Base-by-base conservation (phyloP, 192 early-diverging fungal genomes). In the Phlyctochytrium bullatum region DNA sequence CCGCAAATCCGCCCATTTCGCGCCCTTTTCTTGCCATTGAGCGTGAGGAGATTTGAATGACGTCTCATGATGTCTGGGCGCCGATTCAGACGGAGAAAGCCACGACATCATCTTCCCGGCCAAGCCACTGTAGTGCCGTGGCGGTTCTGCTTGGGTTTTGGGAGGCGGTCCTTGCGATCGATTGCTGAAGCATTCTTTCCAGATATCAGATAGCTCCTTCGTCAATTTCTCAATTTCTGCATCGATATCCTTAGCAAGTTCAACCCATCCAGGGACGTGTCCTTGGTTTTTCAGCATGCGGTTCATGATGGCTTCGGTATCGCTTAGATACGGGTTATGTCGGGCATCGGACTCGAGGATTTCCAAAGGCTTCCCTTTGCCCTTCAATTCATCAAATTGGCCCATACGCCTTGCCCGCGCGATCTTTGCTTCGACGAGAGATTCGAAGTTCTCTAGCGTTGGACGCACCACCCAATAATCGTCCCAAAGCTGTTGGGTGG, bases 381-480 rank as follows among this genome's bases (percentile, higher is more conserved):
- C 78, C 14, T 17, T 23, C 1, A 80, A 59, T 27, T 78, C 63
- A 52, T 80, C 78, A 54, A 80, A 78, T 51, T 72, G 54, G 34
- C 78, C 78, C 3, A 36, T 16, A 2, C 78, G 35, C 6, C 61
- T 30, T 2, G 78, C 78, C 16, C 40, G 34, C 32, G 73, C 72
- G 24, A 80, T 80, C 25, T 62, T 59, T 57, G 75, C 72, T 31
- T 80, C 78, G 4, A 80, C 73, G 23, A 80, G 62, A 4, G 72
- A 52, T 10, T 61, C 65, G 28, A 73, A 68, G 20, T 25, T 52
- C 20, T 67, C 71, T 25, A 62, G 10, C 24, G 67, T 74, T 30
- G 78, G 78, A 4, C 78, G 61, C 30, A 72, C 65, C 1, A 72
- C 64, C 61, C 76, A 69, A 52, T 77, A 79, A 36, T 79, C 74